phyloP scores from a whole-genome alignment of 805 yeast species.

The Yarrowia bubula region DNA sequence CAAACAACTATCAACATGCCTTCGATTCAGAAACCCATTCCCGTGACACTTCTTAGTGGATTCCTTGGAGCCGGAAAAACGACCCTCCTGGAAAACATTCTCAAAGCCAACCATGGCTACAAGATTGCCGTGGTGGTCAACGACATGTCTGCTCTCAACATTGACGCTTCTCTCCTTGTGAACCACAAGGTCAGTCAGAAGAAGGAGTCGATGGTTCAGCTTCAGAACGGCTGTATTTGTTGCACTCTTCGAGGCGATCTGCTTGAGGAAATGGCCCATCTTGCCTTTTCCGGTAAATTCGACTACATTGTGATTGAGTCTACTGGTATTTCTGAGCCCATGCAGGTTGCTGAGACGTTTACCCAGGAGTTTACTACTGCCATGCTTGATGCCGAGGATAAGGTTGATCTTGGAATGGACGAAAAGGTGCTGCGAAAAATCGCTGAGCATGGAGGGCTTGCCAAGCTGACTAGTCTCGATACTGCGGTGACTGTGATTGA shows the following conservation, averaged over 20 bases:
- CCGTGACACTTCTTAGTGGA: slow-evolving; percentile 49
- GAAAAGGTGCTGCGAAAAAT: slow-evolving; percentile 36
- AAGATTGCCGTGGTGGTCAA: slow-evolving; percentile 49
- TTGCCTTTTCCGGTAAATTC: slow-evolving; percentile 42
- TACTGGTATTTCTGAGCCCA: slow-evolving; percentile 51
- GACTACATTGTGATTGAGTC: slow-evolving; percentile 49
- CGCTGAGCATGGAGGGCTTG: slow-evolving; percentile 44
- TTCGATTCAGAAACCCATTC: slow-evolving; percentile 39
- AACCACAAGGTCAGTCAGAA: slow-evolving; percentile 44
- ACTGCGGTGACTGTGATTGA: slow-evolving; percentile 51
- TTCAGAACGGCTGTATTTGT: slow-evolving; percentile 51
- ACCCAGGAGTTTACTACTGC: slow-evolving; percentile 45
- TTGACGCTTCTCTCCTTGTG: slow-evolving; percentile 46
- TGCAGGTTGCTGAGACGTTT: slow-evolving; percentile 53
- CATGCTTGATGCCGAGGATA: slow-evolving; percentile 36
- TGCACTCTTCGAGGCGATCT: slow-evolving; percentile 50
- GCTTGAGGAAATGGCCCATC: slow-evolving; percentile 44
- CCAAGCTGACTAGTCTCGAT: slow-evolving; percentile 44
- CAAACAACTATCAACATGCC: neutral
- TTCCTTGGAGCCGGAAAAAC: slow-evolving; percentile 51
- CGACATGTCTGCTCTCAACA: slow-evolving; percentile 47
- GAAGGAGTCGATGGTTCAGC: slow-evolving; percentile 47
- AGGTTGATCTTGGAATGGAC: slow-evolving; percentile 27
- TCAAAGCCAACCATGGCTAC: slow-evolving; percentile 44
- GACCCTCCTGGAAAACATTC: slow-evolving; percentile 46